These are phyloP conservation scores for Atkinsonella texensis DNA, from an alignment of 2,329 filamentous ascomycete genomes.

Conservation along the genomic window DNA sequence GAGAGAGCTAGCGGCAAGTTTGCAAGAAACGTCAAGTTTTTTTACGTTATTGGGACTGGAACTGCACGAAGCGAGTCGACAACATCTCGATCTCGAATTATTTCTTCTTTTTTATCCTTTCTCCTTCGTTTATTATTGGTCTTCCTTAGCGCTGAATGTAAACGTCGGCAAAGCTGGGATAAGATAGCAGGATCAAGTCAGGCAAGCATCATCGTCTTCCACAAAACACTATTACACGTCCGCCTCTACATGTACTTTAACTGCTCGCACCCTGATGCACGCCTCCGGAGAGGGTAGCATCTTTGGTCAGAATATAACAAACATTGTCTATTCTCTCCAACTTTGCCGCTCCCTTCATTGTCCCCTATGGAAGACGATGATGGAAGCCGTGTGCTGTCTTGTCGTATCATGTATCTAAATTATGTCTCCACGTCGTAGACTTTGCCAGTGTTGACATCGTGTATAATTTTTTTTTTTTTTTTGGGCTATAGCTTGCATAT, in stretches of 20 bases:
- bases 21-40: constrained; percentile 19
- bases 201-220: constrained; percentile 63
- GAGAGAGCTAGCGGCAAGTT: constrained; percentile 14
- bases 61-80: constrained; percentile 9
- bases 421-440: constrained; percentile 6
- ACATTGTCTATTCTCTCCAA: constrained; percentile 26
- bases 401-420: constrained; percentile 7
- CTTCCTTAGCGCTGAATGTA: constrained; percentile 5
- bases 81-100: constrained; percentile 5
- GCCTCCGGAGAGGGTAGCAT: constrained; percentile 20
- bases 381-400: constrained; percentile 34
- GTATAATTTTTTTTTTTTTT: constrained; percentile 16
- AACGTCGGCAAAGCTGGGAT: constrained; percentile 5
- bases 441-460: constrained; percentile 8
- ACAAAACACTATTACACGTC: constrained; percentile 21
- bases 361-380: constrained; percentile 48
- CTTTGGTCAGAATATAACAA: constrained; percentile 30
- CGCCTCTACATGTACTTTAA: constrained; percentile 53
- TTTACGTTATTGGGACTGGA: constrained; percentile 11
- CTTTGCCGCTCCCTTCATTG: constrained; percentile 22
- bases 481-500: constrained; percentile 13
- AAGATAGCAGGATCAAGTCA: constrained; percentile 28
- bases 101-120: constrained; percentile 8
- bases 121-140: constrained; percentile 5
- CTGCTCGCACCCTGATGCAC: constrained; percentile 20